Percentiles rank a stretch among this genome's conserved stretches.
These are phyloP conservation scores for Spiraea crenata DNA, from an alignment of 331 rosid species.

Conservation along the genomic window DNA sequence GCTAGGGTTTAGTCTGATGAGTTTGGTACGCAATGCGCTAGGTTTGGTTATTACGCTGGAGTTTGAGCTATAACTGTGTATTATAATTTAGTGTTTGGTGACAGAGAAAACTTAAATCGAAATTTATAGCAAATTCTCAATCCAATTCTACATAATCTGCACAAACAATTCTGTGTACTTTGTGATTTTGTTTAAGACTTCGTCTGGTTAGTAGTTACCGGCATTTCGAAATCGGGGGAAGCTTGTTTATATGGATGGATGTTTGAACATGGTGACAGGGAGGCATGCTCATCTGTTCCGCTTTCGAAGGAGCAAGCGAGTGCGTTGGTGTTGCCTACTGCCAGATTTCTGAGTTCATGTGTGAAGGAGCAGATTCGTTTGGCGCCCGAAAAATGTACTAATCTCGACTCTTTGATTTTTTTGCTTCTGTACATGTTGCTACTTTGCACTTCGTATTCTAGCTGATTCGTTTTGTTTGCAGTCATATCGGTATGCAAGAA, in stretches of 20 bases:
- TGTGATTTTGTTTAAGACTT: background rate
- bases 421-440: conserved; percentile 2
- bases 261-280: conserved; percentile 52
- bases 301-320: conserved; percentile 58
- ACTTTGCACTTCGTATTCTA: background rate
- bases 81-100: conserved; percentile 3
- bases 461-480: conserved; percentile 29
- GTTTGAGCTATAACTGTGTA: background rate
- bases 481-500: conserved; percentile 79
- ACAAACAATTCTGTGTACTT: background rate
- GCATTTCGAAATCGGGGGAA: conserved; percentile 10
- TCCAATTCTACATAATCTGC: background rate
- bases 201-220: background rate
- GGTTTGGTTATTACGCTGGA: background rate
- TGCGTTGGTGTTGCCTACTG: conserved; percentile 36
- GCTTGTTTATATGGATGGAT: background rate
- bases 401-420: background rate
- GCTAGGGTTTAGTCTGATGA: conserved; percentile 26
- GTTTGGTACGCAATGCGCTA: background rate
- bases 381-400: conserved; percentile 81
- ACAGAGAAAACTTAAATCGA: background rate
- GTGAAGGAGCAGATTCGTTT: conserved; percentile 67
- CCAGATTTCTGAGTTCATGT: conserved; percentile 61
- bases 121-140: background rate
- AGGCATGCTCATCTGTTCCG: conserved; percentile 51